phyloP scores from a whole-genome alignment of 2,329 filamentous ascomycete genomes.

The Hypomyces rosellus region DNA sequence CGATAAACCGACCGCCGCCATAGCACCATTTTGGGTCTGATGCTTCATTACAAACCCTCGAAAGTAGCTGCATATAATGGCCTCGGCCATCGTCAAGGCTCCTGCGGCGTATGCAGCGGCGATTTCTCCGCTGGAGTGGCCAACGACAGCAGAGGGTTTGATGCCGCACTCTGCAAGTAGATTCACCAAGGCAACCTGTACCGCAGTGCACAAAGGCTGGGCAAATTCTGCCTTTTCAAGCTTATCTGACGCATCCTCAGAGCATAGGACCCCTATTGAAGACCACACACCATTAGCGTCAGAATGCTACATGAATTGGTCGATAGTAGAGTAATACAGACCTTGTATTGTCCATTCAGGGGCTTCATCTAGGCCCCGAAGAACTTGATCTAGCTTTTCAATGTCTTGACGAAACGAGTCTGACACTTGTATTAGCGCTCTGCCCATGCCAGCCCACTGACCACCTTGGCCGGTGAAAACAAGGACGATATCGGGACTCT shows the following conservation, averaged over 20 bases:
- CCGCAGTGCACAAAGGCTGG: constrained; percentile 36
- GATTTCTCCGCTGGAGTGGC: constrained; percentile 40
- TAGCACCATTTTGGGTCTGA: constrained; percentile 18
- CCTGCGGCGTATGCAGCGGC: constrained; percentile 38
- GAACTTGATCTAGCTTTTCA: no score
- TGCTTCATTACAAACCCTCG: constrained; percentile 29
- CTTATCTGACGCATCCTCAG: no score
- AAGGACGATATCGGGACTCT: no score
- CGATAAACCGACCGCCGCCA: constrained; percentile 35
- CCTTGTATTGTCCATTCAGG: no score
- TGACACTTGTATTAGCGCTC: no score
- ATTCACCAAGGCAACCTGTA: constrained; percentile 38
- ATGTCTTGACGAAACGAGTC: no score
- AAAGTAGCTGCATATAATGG: constrained; percentile 23
- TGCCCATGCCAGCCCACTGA: constrained; percentile 18
- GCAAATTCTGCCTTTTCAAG: constrained; percentile 20
- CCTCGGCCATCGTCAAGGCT: constrained; percentile 26
- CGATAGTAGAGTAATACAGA: no score
- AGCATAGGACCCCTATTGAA: background rate
- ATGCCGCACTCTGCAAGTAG: constrained; percentile 28
- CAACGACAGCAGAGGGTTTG: constrained; percentile 28
- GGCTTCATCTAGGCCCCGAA: no score
- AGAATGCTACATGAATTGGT: no score
- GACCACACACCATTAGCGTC: background rate
- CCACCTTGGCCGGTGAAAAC: constrained; percentile 31